Base-by-base conservation (phyloP, 352 stramenopile species). In the Phytophthora chlamydospora region DNA sequence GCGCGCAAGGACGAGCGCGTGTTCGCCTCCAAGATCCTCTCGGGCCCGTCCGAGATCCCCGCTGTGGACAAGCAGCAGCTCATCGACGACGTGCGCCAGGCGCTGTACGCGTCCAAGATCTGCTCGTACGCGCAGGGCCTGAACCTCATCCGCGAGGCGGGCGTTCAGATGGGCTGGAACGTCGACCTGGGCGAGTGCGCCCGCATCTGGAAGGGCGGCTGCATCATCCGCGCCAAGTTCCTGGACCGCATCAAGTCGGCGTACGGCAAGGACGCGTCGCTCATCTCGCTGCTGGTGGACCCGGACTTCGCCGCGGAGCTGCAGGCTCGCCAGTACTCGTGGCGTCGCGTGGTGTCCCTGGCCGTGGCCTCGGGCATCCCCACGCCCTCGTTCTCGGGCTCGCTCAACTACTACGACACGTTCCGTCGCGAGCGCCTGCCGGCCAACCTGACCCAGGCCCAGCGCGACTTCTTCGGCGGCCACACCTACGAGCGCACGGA, bases 391-490 rank as follows among this genome's bases (percentile, higher is more conserved):
- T 88, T 98, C 62, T 86, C 86, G 60, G 91, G 85, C 24, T 98
- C 94, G 54, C 83, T 99, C 32, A 96, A 88, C 60, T 99, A 99
- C 88, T 99, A 98, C 73, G 98, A 99, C 88, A 88, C 89, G 67
- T 99, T 99, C 90, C 93, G 98, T 71, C 88, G 96, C 54, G 90
- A 92, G 54, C 82, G 80, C 32, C 83, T 99, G 44, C 95, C 97
- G 10, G 96, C 97, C 47, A 99, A 99, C 79, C 77, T 99, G 39
- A 98, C 97, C 29, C 97, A 99, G 81, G 97, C 96, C n/a, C 98
- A 99, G 84, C 91, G 98, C 53, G 98, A 99, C 80, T 99, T 99
- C 80, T 99, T 99, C 73, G 98, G 98, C 38, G 96, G 95, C 57
- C 98, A 99, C 85, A 99, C 97, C 21, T 99, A 98, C 80, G 89